A percentile compares a stretch with the other conserved stretches of the same genome.
Conservation (phyloP, 78 protist genomes). For the Chrysochromulina parva region DNA sequence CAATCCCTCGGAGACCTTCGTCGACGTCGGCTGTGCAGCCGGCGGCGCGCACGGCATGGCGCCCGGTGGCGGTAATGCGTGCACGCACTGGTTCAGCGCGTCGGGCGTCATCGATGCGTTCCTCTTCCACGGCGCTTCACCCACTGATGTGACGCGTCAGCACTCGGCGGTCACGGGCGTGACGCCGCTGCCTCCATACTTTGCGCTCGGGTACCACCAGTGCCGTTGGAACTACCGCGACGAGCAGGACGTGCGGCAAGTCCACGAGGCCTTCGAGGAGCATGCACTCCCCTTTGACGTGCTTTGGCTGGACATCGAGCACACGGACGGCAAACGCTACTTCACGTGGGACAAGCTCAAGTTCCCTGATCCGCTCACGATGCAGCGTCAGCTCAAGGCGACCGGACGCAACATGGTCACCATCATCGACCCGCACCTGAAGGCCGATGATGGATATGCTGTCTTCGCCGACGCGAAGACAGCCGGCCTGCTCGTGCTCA, state of each 20-base stretch:
- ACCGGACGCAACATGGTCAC: conserved; percentile 73
- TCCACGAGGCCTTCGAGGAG: neutral
- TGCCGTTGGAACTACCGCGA: conserved; percentile 96
- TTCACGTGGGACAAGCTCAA: conserved; percentile 94
- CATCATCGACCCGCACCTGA: conserved; percentile 98
- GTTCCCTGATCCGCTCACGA: neutral
- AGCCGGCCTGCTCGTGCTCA: conserved; percentile 71
- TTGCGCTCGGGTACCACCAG: conserved; percentile 97
- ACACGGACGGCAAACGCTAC: conserved; percentile 94
- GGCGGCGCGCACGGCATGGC: neutral
- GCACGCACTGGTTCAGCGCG: neutral
- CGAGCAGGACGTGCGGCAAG: conserved; percentile 43
- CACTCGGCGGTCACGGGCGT: conserved; percentile 85
- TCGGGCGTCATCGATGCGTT: conserved; percentile 89
- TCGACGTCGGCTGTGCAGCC: conserved; percentile 72
- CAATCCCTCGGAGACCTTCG: conserved; percentile 92
- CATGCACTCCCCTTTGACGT: conserved; percentile 68
- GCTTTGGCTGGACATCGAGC: conserved; percentile 99
- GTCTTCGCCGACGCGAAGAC: neutral
- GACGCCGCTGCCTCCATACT: conserved; percentile 87
- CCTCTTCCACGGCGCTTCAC: conserved; percentile 83
- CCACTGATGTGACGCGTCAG: conserved; percentile 62
- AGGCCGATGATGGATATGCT: conserved; percentile 26
- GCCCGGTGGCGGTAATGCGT: neutral
- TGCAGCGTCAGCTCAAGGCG: conserved; percentile 46